A percentile compares a stretch with the other conserved stretches of the same genome.
These are phyloP conservation scores for Colletotrichum echinochloae DNA, from an alignment of 2,329 filamentous ascomycete genomes.

Conservation along the genomic window DNA sequence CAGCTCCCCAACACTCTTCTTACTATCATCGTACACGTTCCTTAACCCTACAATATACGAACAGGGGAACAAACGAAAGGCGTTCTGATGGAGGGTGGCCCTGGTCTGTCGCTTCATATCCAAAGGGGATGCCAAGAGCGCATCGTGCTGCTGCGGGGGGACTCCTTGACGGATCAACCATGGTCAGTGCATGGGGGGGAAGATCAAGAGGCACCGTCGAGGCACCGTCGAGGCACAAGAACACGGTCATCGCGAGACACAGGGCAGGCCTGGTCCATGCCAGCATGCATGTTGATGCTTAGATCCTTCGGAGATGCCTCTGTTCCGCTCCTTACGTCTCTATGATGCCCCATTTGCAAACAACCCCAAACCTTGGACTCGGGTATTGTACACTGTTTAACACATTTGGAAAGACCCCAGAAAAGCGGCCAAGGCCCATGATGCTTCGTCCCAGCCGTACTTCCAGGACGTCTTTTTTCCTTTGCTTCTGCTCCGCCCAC, in stretches of 20 bases:
- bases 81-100: neutral
- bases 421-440: slow-evolving; percentile 14
- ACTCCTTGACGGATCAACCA: neutral
- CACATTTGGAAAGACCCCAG: slow-evolving; percentile 29
- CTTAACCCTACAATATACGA: neutral
- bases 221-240: neutral
- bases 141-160: neutral
- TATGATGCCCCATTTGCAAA: slow-evolving; percentile 29
- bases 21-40: neutral
- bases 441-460: slow-evolving; percentile 11
- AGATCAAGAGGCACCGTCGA: too few relatives aligned
- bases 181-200: neutral
- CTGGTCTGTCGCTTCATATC: neutral
- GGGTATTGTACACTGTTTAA: slow-evolving; percentile 40
- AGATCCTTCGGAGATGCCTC: slow-evolving; percentile 20
- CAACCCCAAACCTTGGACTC: slow-evolving; percentile 39
- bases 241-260: neutral
- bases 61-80: neutral
- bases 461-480: slow-evolving; percentile 8
- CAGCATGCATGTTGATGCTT: neutral
- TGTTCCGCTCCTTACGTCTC: slow-evolving; percentile 21
- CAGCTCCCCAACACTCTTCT: neutral
- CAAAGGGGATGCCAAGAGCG: neutral
- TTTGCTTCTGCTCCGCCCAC: neutral
- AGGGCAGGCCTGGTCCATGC: neutral